A percentile compares a stretch with the other conserved stretches of the same genome.
Evolutionary conservation across 2,329 filamentous ascomycete genomes (phyloP).

Genomic region (Exophiala mesophila): DNA sequence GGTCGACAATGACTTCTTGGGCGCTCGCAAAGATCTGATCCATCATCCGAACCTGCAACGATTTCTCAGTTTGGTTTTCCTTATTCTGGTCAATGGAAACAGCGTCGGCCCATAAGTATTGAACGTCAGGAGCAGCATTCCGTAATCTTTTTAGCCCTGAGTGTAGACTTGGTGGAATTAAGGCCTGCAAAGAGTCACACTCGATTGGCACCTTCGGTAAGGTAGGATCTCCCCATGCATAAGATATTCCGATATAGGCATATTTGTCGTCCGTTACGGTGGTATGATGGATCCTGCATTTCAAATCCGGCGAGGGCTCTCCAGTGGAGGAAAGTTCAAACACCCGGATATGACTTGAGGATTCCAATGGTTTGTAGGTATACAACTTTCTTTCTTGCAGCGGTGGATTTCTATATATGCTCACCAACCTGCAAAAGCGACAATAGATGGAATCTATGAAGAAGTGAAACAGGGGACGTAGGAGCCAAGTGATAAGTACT

Average conservation of each 20-base stretch:
- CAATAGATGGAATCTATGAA: too few species aligned
- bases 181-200: slow-evolving; percentile 4
- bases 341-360: slow-evolving; percentile 6
- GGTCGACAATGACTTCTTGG: slow-evolving; percentile 9
- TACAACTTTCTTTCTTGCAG: neutral
- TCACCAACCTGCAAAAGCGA: too few species aligned
- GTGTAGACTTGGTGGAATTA: slow-evolving; percentile 9
- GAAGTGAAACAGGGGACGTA: too few species aligned
- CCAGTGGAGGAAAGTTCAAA: slow-evolving; percentile 6
- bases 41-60: slow-evolving; percentile 11
- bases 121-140: neutral
- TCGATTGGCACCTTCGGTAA: neutral
- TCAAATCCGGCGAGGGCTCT: neutral
- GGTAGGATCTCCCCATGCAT: slow-evolving; percentile 9
- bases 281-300: slow-evolving; percentile 5
- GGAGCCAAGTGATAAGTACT: too few species aligned
- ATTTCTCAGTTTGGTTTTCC: slow-evolving; percentile 1
- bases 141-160: slow-evolving; percentile 8
- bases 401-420: too few species aligned
- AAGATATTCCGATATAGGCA: slow-evolving; percentile 12
- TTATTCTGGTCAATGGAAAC: slow-evolving; percentile 16
- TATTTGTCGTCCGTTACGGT: neutral
- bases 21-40: slow-evolving; percentile 10
- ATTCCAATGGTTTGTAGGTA: slow-evolving; percentile 2
- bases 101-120: slow-evolving; percentile 13